phyloP scores from a whole-genome alignment of 2,329 filamentous ascomycete species.

The Biscogniauxia marginata region DNA sequence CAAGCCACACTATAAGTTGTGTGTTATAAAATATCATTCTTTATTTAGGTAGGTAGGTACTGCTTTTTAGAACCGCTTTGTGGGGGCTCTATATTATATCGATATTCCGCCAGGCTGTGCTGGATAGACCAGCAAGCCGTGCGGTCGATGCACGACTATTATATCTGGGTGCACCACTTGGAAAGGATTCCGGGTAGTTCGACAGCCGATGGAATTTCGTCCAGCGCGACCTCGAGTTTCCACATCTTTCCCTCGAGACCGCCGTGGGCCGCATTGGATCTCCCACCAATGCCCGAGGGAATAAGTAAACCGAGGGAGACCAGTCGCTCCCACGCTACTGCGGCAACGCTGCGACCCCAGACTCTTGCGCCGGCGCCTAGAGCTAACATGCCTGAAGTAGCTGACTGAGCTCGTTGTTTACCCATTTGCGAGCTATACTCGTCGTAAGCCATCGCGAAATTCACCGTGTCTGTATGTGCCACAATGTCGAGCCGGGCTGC shows the following conservation, averaged over 20 bases:
- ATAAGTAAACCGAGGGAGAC: constrained; percentile 68
- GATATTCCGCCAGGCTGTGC: too few relatives aligned
- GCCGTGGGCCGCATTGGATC: constrained; percentile 46
- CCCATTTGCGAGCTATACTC: constrained; percentile 78
- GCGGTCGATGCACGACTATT: too few relatives aligned
- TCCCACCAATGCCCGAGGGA: constrained; percentile 59
- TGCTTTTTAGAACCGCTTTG: too few relatives aligned
- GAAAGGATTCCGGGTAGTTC: constrained; percentile 59
- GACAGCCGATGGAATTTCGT: constrained; percentile 69
- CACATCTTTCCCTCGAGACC: constrained; percentile 67
- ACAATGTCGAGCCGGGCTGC: constrained; percentile 78
- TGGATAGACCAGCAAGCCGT: too few relatives aligned
- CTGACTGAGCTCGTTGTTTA: constrained; percentile 69
- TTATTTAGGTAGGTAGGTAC: neutral
- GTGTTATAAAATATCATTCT: neutral
- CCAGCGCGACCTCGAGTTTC: constrained; percentile 72
- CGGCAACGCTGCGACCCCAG: constrained; percentile 73
- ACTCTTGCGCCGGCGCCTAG: constrained; percentile 64
- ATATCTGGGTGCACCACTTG: constrained; percentile 77
- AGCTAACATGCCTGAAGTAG: constrained; percentile 64
- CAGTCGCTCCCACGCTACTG: constrained; percentile 73
- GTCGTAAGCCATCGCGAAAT: constrained; percentile 83
- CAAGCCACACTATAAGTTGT: neutral
- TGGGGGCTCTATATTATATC: too few relatives aligned
- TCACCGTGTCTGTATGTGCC: constrained; percentile 74